Base-by-base conservation (phyloP, 371 early-diverging fungal genomes). In the Funneliformis caledonium region DNA sequence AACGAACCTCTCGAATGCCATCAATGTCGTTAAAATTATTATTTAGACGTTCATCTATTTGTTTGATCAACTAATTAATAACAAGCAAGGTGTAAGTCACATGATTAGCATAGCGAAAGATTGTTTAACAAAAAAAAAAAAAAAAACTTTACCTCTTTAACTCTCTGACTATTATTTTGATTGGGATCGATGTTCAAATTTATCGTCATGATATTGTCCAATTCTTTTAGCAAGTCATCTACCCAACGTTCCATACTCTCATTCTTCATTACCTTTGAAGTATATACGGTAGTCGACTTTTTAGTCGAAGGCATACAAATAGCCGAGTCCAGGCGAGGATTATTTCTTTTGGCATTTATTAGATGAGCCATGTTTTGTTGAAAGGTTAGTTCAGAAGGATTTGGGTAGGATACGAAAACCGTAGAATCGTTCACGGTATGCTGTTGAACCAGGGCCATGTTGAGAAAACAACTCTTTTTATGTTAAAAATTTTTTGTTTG, bases 161-260 rank as follows among this genome's bases (percentile, higher is more conserved):
- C 76, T 62, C 76, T 60, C 11, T n/a, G 43, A n/a, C 37, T 60
- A 37, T 52, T 59, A 76, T 76, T 42, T 48, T 64, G 76, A 14
- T n/a, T 26, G 43, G 45, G 22, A 26, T 60, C 64, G 8, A 45
- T 76, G 9, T 64, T 64, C 16, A 76, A 76, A 62, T 60, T 76
- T 6, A n/a, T 62, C 1, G 60, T 43, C 62, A 76, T 62, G 22
- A 76, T 47, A 61, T 60, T 12, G 26, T 76, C 62, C 14, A 76
- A 64, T 7, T 60, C 64, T 19, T 60, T 60, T 45, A 76, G 48
- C 1, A 76, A 48, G 8, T 76, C 47, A 62, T 76, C 62, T 12
- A 76, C 76, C 76, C 76, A 76, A 43, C 60, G 43, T 31, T 76
- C 76, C 31, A 76, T 48, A 62, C 76, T 64, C 10, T 76, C 76